Evolutionary conservation across 768 basidiomycete genomes (phyloP), one percentile per base, ranked within the genome.

Genomic region (Phylloporus sp.): DNA sequence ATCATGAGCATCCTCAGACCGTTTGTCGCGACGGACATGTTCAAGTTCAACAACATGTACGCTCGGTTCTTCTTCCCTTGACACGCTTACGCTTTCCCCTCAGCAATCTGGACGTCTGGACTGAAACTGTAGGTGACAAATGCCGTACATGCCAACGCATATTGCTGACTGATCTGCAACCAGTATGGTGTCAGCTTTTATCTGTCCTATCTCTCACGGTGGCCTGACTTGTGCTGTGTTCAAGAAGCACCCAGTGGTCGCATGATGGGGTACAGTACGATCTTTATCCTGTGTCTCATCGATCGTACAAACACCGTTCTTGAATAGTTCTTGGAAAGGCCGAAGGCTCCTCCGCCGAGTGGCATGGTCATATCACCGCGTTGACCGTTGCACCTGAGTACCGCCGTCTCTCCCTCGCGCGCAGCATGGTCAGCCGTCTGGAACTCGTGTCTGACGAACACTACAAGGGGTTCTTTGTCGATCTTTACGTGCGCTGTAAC

Each of bases 61-160:
- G 84, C 72, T 3, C 39, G 4, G 4, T 32, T 16, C 13, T 22
- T 18, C 10, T 28, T 29, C 44, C 22, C 23, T 8, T 20, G n/a
- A 38, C 43, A 4, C 47, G n/a, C 53, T 57, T 49, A 64, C 35
- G 27, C 52, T n/a, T n/a, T n/a, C 50, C 41, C 7, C 45, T 1
- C 69, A 93, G 91, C 54, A 98, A 99, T 71, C 73, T 95, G 63
- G 95, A 98, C 69, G 76, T 94, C 40, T 97, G 92, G 92, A 97
- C 97, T 40, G 95, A 98, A 72, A 98, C 97, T 20, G 95, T 93
- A 60, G 63, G 85, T 72, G 23, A 7, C n/a, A 6, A n/a, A 15
- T 48, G 6, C 5, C 47, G 20, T 32, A 13, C 15, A 18, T 24
- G 26, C 36, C 16, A n/a, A 32, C 45, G 20, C 34, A 15, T 44